phyloP scores from a whole-genome alignment of 257 asterid species.

The Paraleonurus japonicus region DNA sequence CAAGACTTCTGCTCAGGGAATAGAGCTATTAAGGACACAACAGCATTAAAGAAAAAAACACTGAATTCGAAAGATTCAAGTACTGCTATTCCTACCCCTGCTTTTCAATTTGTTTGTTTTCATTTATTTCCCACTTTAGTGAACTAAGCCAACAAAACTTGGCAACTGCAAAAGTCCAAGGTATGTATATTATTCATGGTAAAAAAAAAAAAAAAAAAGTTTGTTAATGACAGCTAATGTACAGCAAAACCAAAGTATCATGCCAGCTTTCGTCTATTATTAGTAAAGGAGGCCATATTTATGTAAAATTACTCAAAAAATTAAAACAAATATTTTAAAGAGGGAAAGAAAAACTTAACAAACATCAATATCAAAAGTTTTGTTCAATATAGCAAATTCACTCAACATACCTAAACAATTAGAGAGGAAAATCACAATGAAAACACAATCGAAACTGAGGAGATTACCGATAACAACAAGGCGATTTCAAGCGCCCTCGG shows the following conservation, averaged over 20 bases:
- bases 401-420: neutral
- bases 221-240: slow-evolving; percentile 10
- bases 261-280: neutral
- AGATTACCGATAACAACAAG: slow-evolving; percentile 70
- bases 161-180: slow-evolving; percentile 9
- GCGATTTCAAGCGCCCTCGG: slow-evolving; percentile 94
- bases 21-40: neutral
- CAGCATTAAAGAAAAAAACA: neutral
- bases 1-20: neutral
- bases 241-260: slow-evolving; percentile 17
- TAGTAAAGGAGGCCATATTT: neutral
- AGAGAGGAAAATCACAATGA: neutral
- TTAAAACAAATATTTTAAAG: neutral
- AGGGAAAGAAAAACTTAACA: slow-evolving; percentile 4
- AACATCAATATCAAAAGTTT: neutral
- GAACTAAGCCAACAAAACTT: slow-evolving; percentile 7
- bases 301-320: neutral
- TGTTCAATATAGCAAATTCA: neutral
- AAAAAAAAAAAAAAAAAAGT: neutral
- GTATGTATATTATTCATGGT: neutral
- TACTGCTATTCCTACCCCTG: neutral
- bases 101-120: neutral
- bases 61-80: neutral
- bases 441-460: slow-evolving; percentile 1
- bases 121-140: neutral